A percentile compares a stretch with the other conserved stretches of the same genome.
Evolutionary conservation across 208 protist species (phyloP).

Genomic region (Balamuthia mandrillaris): DNA sequence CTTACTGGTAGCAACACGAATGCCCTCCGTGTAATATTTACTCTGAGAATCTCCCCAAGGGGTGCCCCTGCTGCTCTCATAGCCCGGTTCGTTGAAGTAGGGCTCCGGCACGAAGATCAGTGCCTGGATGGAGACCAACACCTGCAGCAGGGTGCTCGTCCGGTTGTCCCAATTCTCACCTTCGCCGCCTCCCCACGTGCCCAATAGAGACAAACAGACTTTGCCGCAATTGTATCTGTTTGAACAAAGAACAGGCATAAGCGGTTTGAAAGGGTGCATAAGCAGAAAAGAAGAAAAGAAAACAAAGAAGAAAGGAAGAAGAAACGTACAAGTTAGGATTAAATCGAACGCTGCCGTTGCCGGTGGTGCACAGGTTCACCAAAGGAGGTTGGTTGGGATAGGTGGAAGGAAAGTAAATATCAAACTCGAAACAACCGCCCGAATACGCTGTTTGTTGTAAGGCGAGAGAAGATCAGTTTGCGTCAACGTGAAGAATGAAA

Average conservation of each 20-base stretch:
- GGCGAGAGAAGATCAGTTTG: too few relatives aligned
- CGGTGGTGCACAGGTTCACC: not conserved
- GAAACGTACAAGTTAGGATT: constrained; percentile 2
- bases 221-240: not conserved
- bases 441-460: too few relatives aligned
- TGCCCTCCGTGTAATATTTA: too few relatives aligned
- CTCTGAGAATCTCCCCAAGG: too few relatives aligned
- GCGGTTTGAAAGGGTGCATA: not conserved
- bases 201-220: not conserved
- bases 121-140: constrained; percentile 1
- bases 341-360: not conserved
- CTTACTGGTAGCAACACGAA: too few relatives aligned
- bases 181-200: not conserved
- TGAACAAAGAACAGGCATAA: not conserved
- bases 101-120: not conserved
- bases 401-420: not conserved
- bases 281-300: not conserved
- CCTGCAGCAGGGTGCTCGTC: not conserved
- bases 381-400: not conserved
- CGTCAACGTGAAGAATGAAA: too few relatives aligned
- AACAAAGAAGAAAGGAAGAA: not conserved
- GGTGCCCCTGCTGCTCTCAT: too few relatives aligned
- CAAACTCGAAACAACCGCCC: constrained; percentile 24
- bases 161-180: not conserved
- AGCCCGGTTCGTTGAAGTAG: constrained; percentile 1